Evolutionary conservation across 2,329 filamentous ascomycete genomes (phyloP).

Genomic region (Fusarium sp.): DNA sequence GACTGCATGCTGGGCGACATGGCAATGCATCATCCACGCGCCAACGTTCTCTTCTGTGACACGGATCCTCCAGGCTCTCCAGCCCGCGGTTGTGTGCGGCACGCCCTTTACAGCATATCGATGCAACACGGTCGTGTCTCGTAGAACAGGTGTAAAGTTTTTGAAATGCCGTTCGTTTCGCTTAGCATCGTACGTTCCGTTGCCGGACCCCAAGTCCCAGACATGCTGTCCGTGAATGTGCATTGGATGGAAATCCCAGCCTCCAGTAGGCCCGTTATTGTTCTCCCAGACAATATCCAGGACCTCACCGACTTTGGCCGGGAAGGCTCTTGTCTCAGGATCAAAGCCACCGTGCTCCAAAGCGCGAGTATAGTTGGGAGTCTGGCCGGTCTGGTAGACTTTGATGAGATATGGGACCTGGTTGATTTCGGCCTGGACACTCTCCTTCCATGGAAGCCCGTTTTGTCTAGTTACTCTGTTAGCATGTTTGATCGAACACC

Average conservation of each 20-base stretch:
- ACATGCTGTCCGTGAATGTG: conserved; percentile 33
- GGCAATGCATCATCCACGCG: conserved; percentile 76
- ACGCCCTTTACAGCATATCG: conserved; percentile 62
- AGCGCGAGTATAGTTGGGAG: conserved; percentile 67
- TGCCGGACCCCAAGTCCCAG: conserved; percentile 28
- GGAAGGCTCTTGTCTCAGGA: conserved; percentile 64
- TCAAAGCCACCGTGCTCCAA: conserved; percentile 69
- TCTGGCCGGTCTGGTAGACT: conserved; percentile 30
- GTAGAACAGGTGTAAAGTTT: conserved; percentile 31
- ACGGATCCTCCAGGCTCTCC: conserved; percentile 73
- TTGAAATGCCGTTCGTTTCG: conserved; percentile 27
- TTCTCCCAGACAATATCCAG: conserved; percentile 68
- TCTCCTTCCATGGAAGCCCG: conserved; percentile 33
- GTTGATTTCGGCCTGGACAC: conserved; percentile 23
- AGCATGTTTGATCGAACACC: fast-evolving
- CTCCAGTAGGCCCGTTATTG: conserved; percentile 53
- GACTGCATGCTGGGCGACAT: conserved; percentile 71
- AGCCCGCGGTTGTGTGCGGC: conserved; percentile 64
- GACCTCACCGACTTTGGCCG: conserved; percentile 70
- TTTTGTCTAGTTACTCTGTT: conserved; percentile 13
- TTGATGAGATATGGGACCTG: conserved; percentile 38
- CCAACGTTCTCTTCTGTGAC: conserved; percentile 63
- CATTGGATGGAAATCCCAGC: conserved; percentile 40
- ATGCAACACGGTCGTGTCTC: conserved; percentile 62
- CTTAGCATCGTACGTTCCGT: conserved; percentile 25